Evolutionary conservation across 345 rosid genomes (phyloP).

Genomic region (Salix dunnii): DNA sequence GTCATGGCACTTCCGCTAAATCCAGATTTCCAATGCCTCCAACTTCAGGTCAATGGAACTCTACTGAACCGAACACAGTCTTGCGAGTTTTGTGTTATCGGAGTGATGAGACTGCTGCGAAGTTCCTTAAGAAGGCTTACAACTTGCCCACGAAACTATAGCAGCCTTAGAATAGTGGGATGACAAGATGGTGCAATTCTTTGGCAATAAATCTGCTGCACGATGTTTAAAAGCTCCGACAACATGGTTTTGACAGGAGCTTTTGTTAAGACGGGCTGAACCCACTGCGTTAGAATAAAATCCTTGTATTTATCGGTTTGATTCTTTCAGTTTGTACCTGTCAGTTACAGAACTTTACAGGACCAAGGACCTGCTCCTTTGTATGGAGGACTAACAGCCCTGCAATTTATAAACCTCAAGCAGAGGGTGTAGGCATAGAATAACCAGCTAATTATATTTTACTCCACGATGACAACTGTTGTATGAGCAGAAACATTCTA

Average conservation of each 20-base stretch:
- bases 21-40: slow-evolving; percentile 48
- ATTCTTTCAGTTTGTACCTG: not conserved
- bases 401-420: not conserved
- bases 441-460: not conserved
- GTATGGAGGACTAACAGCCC: not conserved
- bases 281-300: too few relatives aligned
- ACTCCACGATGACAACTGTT: not conserved
- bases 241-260: not conserved
- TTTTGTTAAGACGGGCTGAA: not conserved
- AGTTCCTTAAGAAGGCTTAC: slow-evolving; percentile 29
- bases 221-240: not conserved
- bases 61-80: slow-evolving; percentile 26
- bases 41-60: slow-evolving; percentile 27
- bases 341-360: not conserved
- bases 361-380: not conserved
- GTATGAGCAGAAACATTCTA: not conserved
- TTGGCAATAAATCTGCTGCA: not conserved
- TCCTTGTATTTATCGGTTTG: too few relatives aligned
- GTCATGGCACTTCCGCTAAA: slow-evolving; percentile 54
- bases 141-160: slow-evolving; percentile 72
- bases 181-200: not conserved
- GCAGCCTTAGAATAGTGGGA: not conserved
- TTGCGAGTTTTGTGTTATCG: slow-evolving; percentile 29
- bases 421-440: not conserved
- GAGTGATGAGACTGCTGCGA: slow-evolving; percentile 19